Evolutionary conservation across 2,329 filamentous ascomycete genomes (phyloP), one percentile per base, ranked within the genome.

Genomic region (Pseudovirgaria hyperparasitica): DNA sequence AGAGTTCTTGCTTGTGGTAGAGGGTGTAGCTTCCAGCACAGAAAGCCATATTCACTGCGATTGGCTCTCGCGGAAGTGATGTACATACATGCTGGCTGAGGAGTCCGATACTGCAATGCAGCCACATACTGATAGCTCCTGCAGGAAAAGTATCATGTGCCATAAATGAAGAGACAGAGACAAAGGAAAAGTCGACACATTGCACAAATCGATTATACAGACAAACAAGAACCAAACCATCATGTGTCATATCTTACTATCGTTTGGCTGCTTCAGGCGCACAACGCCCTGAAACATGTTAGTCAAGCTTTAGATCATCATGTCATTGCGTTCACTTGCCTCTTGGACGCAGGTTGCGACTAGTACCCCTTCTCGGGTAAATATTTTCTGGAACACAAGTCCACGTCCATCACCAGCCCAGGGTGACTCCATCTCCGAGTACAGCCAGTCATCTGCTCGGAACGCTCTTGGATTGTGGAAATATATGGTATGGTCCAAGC

Each of bases 301-400:
- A 48, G 45, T 27, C 11, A 9, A 7, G 9, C 16, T 13, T 19
- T n/a, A 9, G 19, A 7, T 17, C 14, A 14, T 19, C 12, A 4
- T 16, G 16, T 9, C 9, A 24, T n/a, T 5, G 18, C 15, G 12
- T 22, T 20, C n/a, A 25, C 44, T 46, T 39, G 63, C 80, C 67
- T 90, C 82, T 55, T 90, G 82, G 32, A 82, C 68, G 50, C 82
- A 87, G 17, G 72, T 86, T 15, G 81, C 82, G 44, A 90, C 57
- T 52, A 90, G 52, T 15, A 65, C 76, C 13, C 82, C 82, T 34
- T 85, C 75, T 38, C 59, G 62, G 15, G 69, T 65, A 48, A 75
- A 86, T 34, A 87, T 79, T 52, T 71, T 69, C 62, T 85, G 79
- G 40, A 67, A 70, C 21, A 87, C 82, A 11, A 87, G 62, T 0